Evolutionary conservation across 768 basidiomycete genomes (phyloP), one percentile per base, ranked within the genome.

Genomic region (Trametes coccinea): DNA sequence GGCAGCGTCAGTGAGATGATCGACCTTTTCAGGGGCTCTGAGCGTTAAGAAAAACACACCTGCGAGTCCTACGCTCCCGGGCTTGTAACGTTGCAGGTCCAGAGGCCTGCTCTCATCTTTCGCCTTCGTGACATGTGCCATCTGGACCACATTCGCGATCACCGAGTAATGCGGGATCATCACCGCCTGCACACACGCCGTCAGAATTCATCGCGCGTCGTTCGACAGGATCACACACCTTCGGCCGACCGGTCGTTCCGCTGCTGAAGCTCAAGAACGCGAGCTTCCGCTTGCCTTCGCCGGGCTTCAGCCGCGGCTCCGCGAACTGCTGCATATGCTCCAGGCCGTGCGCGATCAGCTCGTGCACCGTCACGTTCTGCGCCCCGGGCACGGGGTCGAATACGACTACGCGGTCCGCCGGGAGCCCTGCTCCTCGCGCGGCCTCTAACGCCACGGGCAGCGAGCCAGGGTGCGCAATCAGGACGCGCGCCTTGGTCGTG

Each of bases 261-360:
- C 88, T 89, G 0, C 88, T 90, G 67, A 90, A 91, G 69, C 80
- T 86, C 41, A 90, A 73, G 61, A 90, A 85, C 0, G 90, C 90
- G 16, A 91, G 69, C 69, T 89, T 92, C 5, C 81, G 85, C 71
- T 77, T 87, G 22, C 75, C 88, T 71, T 91, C 90, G 1, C 87
- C 86, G 0, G 79, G 78, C 0, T 61, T 72, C 27, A 92, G 73
- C 41, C 66, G 76, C 27, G 80, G 75, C 70, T 90, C 88, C 4
- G 73, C 73, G 62, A 84, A 88, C 10, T 68, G 53, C 2, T 73
- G 66, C 3, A 71, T 68, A 31, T 70, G 70, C 4, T 71, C 68
- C 3, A 82, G 70, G 4, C 89, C 89, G 37, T 78, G 73, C 50
- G 78, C 67, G 17, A 90, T 71, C 22, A 90, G 65, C 29, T 71